Percentiles rank a stretch among this genome's conserved stretches.
Evolutionary conservation across 306 rosid genomes (phyloP).

Genomic region (Mimosa pudica): DNA sequence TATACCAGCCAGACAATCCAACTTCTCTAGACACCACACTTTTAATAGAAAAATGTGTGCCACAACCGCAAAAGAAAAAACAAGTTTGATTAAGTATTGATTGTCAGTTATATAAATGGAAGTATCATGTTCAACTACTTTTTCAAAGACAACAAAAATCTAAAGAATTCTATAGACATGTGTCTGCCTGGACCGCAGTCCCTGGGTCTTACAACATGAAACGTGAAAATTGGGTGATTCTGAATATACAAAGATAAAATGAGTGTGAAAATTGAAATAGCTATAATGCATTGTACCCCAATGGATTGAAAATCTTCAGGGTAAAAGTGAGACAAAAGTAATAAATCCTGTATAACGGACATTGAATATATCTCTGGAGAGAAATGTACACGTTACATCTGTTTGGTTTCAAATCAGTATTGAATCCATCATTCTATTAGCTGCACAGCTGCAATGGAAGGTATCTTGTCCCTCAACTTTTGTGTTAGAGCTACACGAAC

Average conservation of each 20-base stretch:
- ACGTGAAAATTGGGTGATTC: background rate
- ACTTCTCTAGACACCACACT: background rate
- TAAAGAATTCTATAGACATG: background rate
- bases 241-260: background rate
- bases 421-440: conserved; percentile 60
- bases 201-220: too few relatives aligned
- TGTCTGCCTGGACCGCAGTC: too few relatives aligned
- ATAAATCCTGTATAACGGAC: conserved; percentile 5
- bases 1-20: background rate
- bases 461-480: conserved; percentile 89
- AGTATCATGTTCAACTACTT: background rate
- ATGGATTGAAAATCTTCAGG: conserved; percentile 1
- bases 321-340: conserved; percentile 10
- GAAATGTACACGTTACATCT: conserved; percentile 25
- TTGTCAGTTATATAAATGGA: background rate
- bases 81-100: background rate
- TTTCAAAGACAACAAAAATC: background rate
- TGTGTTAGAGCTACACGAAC: conserved; percentile 94
- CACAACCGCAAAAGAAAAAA: background rate
- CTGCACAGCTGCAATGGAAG: conserved; percentile 87
- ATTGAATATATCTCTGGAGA: background rate
- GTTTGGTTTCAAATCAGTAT: conserved; percentile 20
- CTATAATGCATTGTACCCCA: background rate
- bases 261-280: background rate
- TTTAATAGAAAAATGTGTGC: background rate